Conservation (phyloP, 257 asterid genomes). For the Rhazya stricta region DNA sequence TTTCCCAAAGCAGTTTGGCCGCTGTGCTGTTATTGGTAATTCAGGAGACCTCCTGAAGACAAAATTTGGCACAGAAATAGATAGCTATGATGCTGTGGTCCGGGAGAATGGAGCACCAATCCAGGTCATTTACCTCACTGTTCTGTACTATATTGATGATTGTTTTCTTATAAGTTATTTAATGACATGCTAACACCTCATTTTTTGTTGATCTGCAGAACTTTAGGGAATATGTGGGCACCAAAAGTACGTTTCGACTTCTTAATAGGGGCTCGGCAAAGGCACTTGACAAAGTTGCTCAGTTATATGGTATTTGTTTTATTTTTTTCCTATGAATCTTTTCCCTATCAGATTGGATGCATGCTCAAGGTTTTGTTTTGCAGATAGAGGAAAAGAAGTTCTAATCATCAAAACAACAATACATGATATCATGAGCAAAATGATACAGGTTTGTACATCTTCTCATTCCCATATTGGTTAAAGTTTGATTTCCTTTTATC, state of each 20-base stretch:
- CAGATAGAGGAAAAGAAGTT: slow-evolving; percentile 91
- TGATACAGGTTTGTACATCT: slow-evolving; percentile 66
- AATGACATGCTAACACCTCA: slow-evolving; percentile 9
- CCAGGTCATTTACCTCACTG: slow-evolving; percentile 40
- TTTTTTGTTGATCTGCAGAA: slow-evolving; percentile 48
- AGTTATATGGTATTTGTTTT: slow-evolving; percentile 71
- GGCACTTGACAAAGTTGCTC: slow-evolving; percentile 98
- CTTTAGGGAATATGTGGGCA: slow-evolving; percentile 77
- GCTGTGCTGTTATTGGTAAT: slow-evolving; percentile 97
- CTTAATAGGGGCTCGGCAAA: slow-evolving; percentile 98
- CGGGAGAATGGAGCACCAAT: slow-evolving; percentile 98
- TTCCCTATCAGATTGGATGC: slow-evolving; percentile 2
- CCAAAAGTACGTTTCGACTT: slow-evolving; percentile 92
- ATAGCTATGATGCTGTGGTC: slow-evolving; percentile 70
- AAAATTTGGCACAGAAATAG: slow-evolving; percentile 86
- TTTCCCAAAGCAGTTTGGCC: slow-evolving; percentile 66
- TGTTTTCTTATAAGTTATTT: slow-evolving; percentile 14
- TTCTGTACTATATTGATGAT: background rate
- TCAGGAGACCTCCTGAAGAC: slow-evolving; percentile 93
- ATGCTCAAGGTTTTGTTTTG: slow-evolving; percentile 24
- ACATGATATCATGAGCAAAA: slow-evolving; percentile 94
- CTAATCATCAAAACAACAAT: slow-evolving; percentile 88
- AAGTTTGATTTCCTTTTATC: background rate
- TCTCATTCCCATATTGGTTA: background rate
- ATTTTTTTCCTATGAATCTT: slow-evolving; percentile 22